These are phyloP conservation scores for Cladosporium phlei DNA, from an alignment of 2,329 filamentous ascomycete species.

Conservation along the genomic window DNA sequence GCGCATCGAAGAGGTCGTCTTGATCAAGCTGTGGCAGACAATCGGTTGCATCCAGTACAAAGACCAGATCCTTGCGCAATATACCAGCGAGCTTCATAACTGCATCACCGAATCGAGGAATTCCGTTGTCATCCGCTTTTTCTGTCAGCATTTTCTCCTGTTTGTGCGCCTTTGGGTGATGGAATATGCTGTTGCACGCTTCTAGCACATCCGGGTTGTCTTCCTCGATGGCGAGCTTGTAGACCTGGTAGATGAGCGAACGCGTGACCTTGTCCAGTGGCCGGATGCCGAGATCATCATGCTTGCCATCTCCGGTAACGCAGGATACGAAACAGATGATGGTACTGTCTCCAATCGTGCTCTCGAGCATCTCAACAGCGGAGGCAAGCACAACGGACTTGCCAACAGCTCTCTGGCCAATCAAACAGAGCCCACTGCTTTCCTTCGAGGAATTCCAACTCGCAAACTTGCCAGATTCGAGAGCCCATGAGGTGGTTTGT, in stretches of 20 bases:
- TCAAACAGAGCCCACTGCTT: constrained; percentile 1
- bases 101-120: constrained; percentile 13
- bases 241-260: constrained; percentile 16
- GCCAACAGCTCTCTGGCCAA: constrained; percentile 10
- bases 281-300: background rate
- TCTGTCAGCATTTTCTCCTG: background rate
- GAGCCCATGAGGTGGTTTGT: background rate
- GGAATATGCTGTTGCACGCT: constrained; percentile 17
- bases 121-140: constrained; percentile 11
- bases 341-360: background rate
- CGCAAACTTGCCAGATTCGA: background rate
- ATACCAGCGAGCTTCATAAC: background rate
- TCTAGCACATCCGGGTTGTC: constrained; percentile 15
- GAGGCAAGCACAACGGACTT: constrained; percentile 14
- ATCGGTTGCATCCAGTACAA: background rate
- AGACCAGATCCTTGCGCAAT: background rate
- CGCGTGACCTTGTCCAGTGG: constrained; percentile 2
- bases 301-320: background rate
- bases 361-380: constrained; percentile 7
- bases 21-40: background rate
- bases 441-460: background rate
- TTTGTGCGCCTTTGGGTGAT: constrained; percentile 15
- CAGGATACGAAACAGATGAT: constrained; percentile 15
- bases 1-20: background rate
- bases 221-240: constrained; percentile 14